These are phyloP conservation scores for Bacterosira constricta DNA, from an alignment of 108 stramenopile species.

Conservation along the genomic window DNA sequence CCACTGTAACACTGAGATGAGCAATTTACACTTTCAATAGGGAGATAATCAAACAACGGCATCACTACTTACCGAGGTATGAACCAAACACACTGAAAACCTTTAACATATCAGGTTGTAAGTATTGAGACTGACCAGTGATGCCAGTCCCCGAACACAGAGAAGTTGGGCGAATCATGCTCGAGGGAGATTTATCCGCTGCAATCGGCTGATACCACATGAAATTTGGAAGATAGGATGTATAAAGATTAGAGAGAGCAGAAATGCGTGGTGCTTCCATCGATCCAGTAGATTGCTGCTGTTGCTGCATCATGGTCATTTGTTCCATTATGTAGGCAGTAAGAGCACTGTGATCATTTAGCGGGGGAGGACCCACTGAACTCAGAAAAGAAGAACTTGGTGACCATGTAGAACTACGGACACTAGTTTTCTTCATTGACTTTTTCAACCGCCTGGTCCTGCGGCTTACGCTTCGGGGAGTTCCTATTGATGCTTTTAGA, in stretches of 20 bases:
- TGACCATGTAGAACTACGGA: no score
- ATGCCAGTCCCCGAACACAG: slow-evolving; percentile 44
- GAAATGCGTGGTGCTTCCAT: neutral
- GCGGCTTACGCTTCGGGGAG: neutral
- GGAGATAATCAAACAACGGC: no score
- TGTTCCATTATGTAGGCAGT: slow-evolving; percentile 23
- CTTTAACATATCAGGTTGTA: slow-evolving; percentile 38
- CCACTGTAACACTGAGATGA: no score
- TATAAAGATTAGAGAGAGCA: slow-evolving; percentile 2
- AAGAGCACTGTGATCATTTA: slow-evolving; percentile 16
- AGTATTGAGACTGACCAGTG: slow-evolving; percentile 24
- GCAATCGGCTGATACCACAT: slow-evolving; percentile 47
- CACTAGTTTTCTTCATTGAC: neutral
- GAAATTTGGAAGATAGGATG: slow-evolving; percentile 38
- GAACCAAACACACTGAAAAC: slow-evolving; percentile 36
- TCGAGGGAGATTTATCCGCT: slow-evolving; percentile 24
- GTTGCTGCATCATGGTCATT: neutral
- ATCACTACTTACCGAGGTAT: no score
- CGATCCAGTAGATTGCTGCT: neutral
- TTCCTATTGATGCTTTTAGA: slow-evolving; percentile 4
- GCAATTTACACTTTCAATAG: no score
- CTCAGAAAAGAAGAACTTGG: neutral
- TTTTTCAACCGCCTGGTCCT: neutral
- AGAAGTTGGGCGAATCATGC: slow-evolving; percentile 27
- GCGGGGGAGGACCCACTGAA: neutral